A percentile compares a stretch with the other conserved stretches of the same genome.
These are phyloP conservation scores for Alternaria arbusti DNA, from an alignment of 2,329 filamentous ascomycete genomes.

Conservation along the genomic window DNA sequence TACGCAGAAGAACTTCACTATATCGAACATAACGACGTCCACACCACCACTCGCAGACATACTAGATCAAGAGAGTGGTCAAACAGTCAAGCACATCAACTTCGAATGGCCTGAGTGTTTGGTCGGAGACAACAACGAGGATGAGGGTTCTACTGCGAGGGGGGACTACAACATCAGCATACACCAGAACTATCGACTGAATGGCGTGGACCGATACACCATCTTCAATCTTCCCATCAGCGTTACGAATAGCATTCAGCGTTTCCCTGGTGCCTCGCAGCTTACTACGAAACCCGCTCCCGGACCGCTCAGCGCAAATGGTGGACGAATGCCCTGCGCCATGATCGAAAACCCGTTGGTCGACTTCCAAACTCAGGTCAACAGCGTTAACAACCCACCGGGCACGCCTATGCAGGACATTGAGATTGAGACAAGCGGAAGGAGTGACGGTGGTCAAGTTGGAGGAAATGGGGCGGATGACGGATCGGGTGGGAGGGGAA, in stretches of 20 bases:
- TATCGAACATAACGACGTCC: constrained; percentile 65
- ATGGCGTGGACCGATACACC: constrained; percentile 69
- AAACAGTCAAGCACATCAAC: constrained; percentile 76
- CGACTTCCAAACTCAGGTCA: constrained; percentile 27
- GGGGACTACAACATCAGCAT: constrained; percentile 75
- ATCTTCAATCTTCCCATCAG: constrained; percentile 74
- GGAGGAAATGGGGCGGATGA: constrained; percentile 28
- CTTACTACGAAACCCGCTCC: constrained; percentile 41
- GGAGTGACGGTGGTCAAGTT: constrained; percentile 36
- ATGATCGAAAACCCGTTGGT: constrained; percentile 38
- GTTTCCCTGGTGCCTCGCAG: constrained; percentile 42
- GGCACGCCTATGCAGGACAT: constrained; percentile 41
- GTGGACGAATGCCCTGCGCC: constrained; percentile 41
- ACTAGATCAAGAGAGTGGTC: constrained; percentile 67
- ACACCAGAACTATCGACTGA: constrained; percentile 72
- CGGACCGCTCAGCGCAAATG: constrained; percentile 42
- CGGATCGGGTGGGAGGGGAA: background rate
- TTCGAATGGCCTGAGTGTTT: constrained; percentile 76
- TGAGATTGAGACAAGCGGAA: constrained; percentile 29
- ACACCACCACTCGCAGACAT: constrained; percentile 66
- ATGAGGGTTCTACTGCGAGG: constrained; percentile 55
- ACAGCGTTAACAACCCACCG: constrained; percentile 43
- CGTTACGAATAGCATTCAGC: constrained; percentile 68
- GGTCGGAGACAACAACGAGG: constrained; percentile 62
- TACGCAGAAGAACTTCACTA: constrained; percentile 71